Percentiles rank a stretch among this genome's conserved stretches.
These are phyloP conservation scores for Exsudoporus frostii DNA, from an alignment of 768 basidiomycete genomes.

Conservation along the genomic window DNA sequence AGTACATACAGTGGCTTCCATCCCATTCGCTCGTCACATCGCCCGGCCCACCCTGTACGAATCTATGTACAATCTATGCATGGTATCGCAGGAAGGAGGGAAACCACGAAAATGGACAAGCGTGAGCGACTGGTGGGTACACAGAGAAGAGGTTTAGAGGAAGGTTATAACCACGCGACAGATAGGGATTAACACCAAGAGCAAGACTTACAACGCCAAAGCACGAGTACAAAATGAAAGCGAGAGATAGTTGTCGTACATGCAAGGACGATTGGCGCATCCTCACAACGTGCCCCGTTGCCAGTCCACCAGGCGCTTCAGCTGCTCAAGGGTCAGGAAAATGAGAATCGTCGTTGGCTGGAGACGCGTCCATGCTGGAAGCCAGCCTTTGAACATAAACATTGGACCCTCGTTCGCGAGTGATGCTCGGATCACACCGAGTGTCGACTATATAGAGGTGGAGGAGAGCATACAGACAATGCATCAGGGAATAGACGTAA, in stretches of 20 bases:
- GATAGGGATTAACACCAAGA: not conserved
- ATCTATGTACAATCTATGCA: not conserved
- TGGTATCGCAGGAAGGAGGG: constrained; percentile 6
- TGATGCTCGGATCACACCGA: constrained; percentile 65
- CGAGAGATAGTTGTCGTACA: not conserved
- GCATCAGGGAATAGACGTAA: not conserved
- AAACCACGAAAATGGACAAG: not conserved
- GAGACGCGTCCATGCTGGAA: constrained; percentile 81
- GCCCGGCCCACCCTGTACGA: not conserved
- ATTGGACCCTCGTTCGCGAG: constrained; percentile 73
- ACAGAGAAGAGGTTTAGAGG: not conserved
- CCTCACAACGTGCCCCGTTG: constrained; percentile 35
- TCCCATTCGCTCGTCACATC: not conserved
- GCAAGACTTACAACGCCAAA: not conserved
- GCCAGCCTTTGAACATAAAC: constrained; percentile 94
- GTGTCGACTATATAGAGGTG: constrained; percentile 50
- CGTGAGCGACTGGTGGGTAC: not conserved
- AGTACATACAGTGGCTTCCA: not conserved
- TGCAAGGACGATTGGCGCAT: not conserved
- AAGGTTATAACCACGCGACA: not conserved
- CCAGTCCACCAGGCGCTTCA: constrained; percentile 71
- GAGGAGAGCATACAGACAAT: not conserved
- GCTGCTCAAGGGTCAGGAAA: constrained; percentile 79
- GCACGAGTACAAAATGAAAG: not conserved
- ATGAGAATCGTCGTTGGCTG: constrained; percentile 88